Conservation (phyloP, 2,329 filamentous ascomycete species). For the Hypoxylon sp. region DNA sequence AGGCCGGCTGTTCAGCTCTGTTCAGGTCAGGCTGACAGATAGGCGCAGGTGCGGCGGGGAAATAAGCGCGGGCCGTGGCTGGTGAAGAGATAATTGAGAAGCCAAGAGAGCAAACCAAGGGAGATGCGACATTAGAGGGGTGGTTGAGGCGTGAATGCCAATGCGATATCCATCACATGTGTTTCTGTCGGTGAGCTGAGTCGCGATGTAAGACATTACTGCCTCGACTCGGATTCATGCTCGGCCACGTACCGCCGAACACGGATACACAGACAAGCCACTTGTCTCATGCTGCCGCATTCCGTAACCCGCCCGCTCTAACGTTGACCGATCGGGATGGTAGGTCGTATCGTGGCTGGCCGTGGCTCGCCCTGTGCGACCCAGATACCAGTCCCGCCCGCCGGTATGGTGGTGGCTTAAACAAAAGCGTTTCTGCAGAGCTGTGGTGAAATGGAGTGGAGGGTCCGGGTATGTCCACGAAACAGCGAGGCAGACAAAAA, state of each 20-base stretch:
- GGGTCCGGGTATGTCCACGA: background rate
- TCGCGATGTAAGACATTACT: background rate
- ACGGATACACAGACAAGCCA: conserved; percentile 1
- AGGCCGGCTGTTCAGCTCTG: background rate
- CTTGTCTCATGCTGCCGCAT: conserved; percentile 5
- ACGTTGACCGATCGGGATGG: background rate
- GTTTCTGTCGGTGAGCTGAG: background rate
- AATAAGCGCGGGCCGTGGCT: conserved; percentile 1
- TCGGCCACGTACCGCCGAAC: background rate
- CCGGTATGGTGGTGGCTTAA: background rate
- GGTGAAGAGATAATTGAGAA: background rate
- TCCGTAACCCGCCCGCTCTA: background rate
- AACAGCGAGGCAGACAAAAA: background rate
- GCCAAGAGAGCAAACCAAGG: background rate
- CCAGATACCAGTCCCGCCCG: background rate
- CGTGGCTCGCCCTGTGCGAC: conserved; percentile 8
- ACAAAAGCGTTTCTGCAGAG: background rate
- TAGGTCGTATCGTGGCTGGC: background rate
- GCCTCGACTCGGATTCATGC: background rate
- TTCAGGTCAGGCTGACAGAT: background rate
- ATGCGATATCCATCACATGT: background rate
- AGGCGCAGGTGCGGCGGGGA: background rate
- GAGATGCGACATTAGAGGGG: background rate
- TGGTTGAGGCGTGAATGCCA: background rate
- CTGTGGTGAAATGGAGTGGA: background rate